Evolutionary conservation across 1,284 basidiomycete species (phyloP).

Genomic region (Schizophyllum amplum): DNA sequence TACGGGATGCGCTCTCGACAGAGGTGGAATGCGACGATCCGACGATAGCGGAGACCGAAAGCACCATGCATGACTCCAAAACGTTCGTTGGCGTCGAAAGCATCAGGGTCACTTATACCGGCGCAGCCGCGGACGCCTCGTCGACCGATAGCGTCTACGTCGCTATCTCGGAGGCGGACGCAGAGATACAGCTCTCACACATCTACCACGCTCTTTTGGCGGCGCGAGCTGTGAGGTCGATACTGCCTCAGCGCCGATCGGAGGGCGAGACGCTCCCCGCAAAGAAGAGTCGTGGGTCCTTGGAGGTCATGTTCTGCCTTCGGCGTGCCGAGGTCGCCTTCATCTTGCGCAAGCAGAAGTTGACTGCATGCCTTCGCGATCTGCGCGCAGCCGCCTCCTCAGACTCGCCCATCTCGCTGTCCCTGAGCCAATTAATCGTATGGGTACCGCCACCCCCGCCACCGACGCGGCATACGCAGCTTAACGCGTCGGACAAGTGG

Average conservation of each 20-base stretch:
- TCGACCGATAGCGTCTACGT: conserved; percentile 24
- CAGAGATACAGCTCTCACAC: conserved; percentile 59
- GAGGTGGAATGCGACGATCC: conserved; percentile 58
- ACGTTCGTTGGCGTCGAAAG: conserved; percentile 41
- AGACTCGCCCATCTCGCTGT: conserved; percentile 19
- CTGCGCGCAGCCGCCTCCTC: conserved; percentile 7
- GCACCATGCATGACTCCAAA: conserved; percentile 30
- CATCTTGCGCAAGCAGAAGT: conserved; percentile 36
- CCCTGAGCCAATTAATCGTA: conserved; percentile 30
- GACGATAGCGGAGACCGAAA: conserved; percentile 43
- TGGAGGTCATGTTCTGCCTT: conserved; percentile 27
- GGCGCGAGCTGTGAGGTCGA: conserved; percentile 19
- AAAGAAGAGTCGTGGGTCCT: conserved; percentile 13
- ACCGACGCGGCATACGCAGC: conserved; percentile 25
- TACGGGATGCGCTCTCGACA: conserved; percentile 56
- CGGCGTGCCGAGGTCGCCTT: conserved; percentile 39
- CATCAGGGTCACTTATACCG: conserved; percentile 28
- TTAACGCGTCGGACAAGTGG: conserved; percentile 44
- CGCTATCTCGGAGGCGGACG: conserved; percentile 30
- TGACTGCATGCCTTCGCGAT: conserved; percentile 37
- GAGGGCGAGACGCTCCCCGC: conserved; percentile 3
- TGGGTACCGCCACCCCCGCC: conserved; percentile 36
- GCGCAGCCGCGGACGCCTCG: not conserved
- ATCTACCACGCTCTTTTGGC: conserved; percentile 72
- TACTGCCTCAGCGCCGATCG: conserved; percentile 1